Evolutionary conservation across 2,329 filamentous ascomycete species (phyloP), one percentile per base, ranked within the genome.

Genomic region (Colletotrichum lindemuthianum): DNA sequence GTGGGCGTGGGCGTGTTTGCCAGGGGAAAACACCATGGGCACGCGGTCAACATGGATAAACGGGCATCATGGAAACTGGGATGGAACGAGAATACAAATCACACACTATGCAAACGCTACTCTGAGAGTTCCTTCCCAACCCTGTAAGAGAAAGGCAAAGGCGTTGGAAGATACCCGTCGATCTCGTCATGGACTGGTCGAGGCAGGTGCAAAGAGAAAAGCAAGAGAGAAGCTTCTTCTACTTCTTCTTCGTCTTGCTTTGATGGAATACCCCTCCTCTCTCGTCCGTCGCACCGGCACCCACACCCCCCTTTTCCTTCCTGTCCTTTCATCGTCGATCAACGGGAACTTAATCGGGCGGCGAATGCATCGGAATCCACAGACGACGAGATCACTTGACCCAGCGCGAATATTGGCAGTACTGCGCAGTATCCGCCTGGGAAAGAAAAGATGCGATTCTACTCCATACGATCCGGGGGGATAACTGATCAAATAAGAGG

Each of bases 401-500:
- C 49, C 43, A 13, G 41, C 41, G 15, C 13, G 41, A 43, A 15
- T n/a, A 24, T 24, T 24, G 24, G 24, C 24, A 24, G 24, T 24
- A 24, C 24, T 24, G 24, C 4, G 24, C 24, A 24, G 24, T 24
- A 24, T 24, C 24, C 24, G 24, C 24, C 24, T 24, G 24, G 24
- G 24, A 13, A 13, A 43, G 15, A 43, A 43, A 15, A 37, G 24
- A 24, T 24, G 24, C 24, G 24, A 24, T 32, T 10, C 47, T 57
- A 41, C 60, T 63, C 55, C 48, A 54, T 37, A 51, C 48, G 55
- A 49, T 49, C 43, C 36, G 16, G 56, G 43, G 24, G 24, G 6
- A 54, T 53, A 60, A 49, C 44, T 54, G 56, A 60, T 24, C 37
- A 60, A 54, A 49, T 33, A 53, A 64, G 56, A 53, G 56, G 55